Conservation (phyloP, 331 rosid genomes). For the Stylosanthes scabra region DNA sequence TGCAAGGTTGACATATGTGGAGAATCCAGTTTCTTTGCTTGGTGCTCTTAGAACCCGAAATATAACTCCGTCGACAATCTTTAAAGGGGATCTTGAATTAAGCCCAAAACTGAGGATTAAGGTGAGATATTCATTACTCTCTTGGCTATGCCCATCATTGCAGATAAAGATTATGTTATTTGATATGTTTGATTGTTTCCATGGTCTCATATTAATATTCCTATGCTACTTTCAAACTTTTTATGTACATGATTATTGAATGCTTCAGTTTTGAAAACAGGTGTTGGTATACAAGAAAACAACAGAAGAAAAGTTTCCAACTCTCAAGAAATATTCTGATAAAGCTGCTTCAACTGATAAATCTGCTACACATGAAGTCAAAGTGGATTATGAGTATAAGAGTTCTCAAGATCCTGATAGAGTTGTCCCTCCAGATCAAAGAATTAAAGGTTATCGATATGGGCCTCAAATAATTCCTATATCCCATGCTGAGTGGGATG, state of each 20-base stretch:
- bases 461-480: slow-evolving; percentile 97
- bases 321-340: slow-evolving; percentile 90
- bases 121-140: slow-evolving; percentile 54
- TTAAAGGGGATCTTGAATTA: slow-evolving; percentile 86
- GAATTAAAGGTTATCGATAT: slow-evolving; percentile 91
- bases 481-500: slow-evolving; percentile 85
- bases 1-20: slow-evolving; percentile 70
- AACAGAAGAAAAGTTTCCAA: slow-evolving; percentile 87
- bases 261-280: slow-evolving; percentile 48
- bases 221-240: background rate
- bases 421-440: slow-evolving; percentile 84
- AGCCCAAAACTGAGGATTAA: slow-evolving; percentile 74
- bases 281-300: slow-evolving; percentile 96
- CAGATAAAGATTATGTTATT: background rate
- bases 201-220: background rate
- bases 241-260: background rate
- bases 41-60: slow-evolving; percentile 86
- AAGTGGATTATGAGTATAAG: slow-evolving; percentile 84
- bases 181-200: slow-evolving; percentile 11
- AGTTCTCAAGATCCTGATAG: slow-evolving; percentile 60
- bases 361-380: slow-evolving; percentile 85
- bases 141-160: background rate
- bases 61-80: slow-evolving; percentile 73
- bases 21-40: slow-evolving; percentile 69
- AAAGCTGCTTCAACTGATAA: slow-evolving; percentile 80